Evolutionary conservation across 2,329 filamentous ascomycete genomes (phyloP).

Genomic region (Paraconiothyrium brasiliense): DNA sequence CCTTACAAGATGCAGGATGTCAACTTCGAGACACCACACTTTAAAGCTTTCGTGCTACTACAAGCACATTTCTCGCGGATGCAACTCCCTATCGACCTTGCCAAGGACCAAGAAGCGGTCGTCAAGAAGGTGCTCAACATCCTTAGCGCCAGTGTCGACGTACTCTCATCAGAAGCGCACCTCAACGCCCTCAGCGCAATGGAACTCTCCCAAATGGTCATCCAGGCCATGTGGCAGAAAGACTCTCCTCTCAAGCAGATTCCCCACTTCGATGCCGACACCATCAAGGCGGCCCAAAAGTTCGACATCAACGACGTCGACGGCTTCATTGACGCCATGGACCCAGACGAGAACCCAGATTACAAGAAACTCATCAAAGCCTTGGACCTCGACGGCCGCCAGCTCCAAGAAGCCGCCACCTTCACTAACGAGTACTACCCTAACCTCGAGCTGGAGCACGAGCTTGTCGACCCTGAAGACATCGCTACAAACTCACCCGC

Average conservation of each 20-base stretch:
- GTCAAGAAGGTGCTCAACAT: conserved; percentile 85
- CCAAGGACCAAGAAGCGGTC: conserved; percentile 93
- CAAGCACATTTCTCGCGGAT: conserved; percentile 98
- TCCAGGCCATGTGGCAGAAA: conserved; percentile 98
- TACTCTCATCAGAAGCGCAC: conserved; percentile 93
- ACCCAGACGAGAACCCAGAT: conserved; percentile 87
- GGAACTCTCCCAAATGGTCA: conserved; percentile 99
- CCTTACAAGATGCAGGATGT: conserved; percentile 94
- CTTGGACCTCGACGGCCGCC: conserved; percentile 79
- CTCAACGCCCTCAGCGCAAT: conserved; percentile 98
- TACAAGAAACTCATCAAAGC: conserved; percentile 80
- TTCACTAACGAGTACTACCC: conserved; percentile 98
- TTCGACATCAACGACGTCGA: conserved; percentile 91
- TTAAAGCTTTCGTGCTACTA: conserved; percentile 96
- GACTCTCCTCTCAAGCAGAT: conserved; percentile 98
- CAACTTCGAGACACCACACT: conserved; percentile 91
- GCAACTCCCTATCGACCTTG: conserved; percentile 93
- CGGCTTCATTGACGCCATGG: conserved; percentile 99
- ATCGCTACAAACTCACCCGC: conserved; percentile 83
- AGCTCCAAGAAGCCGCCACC: conserved; percentile 86
- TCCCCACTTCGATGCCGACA: conserved; percentile 87
- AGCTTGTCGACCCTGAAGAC: conserved; percentile 81
- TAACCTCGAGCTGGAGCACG: conserved; percentile 89
- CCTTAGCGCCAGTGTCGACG: conserved; percentile 91
- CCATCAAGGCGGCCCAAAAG: conserved; percentile 82